Percentiles rank a stretch among this genome's conserved stretches.
phyloP scores from a whole-genome alignment of 2,329 filamentous ascomycete species.

The Arthroderma sp. region DNA sequence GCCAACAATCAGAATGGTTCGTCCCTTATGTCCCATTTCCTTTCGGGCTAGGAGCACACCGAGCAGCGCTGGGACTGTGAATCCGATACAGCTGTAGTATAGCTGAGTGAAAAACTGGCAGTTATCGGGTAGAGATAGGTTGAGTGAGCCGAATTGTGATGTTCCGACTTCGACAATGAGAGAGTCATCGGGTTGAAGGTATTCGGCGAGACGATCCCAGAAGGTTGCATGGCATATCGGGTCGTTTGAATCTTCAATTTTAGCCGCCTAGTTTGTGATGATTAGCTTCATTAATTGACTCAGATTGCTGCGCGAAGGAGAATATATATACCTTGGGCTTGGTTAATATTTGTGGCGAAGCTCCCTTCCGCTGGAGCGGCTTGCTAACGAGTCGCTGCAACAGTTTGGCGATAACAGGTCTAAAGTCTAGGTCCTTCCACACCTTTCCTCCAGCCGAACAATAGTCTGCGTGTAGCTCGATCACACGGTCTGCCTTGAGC shows the following conservation, averaged over 20 bases:
- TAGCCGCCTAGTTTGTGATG: neutral
- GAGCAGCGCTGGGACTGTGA: slow-evolving; percentile 14
- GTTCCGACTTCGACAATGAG: slow-evolving; percentile 16
- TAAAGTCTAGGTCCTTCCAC: slow-evolving; percentile 10
- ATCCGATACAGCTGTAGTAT: slow-evolving; percentile 17
- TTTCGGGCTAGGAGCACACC: slow-evolving; percentile 14
- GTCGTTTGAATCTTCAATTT: slow-evolving; percentile 7
- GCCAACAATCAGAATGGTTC: slow-evolving; percentile 15
- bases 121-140: slow-evolving; percentile 13
- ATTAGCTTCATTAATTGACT: neutral
- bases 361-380: slow-evolving; percentile 6
- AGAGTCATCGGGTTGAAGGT: slow-evolving; percentile 11
- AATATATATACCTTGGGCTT: neutral
- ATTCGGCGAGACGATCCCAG: slow-evolving; percentile 9
- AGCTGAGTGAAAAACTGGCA: slow-evolving; percentile 13
- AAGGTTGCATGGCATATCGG: slow-evolving; percentile 8
- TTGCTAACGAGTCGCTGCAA: slow-evolving; percentile 5
- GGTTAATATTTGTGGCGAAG: neutral
- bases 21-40: slow-evolving; percentile 12
- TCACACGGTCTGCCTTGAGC: slow-evolving; percentile 6
- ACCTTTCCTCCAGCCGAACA: slow-evolving; percentile 8
- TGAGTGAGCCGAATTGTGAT: slow-evolving; percentile 14
- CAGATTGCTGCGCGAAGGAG: neutral
- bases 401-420: slow-evolving; percentile 9
- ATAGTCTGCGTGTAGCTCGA: slow-evolving; percentile 8